A percentile compares a stretch with the other conserved stretches of the same genome.
phyloP scores from a whole-genome alignment of 2,329 filamentous ascomycete species.

The Anisogramma anomala region DNA sequence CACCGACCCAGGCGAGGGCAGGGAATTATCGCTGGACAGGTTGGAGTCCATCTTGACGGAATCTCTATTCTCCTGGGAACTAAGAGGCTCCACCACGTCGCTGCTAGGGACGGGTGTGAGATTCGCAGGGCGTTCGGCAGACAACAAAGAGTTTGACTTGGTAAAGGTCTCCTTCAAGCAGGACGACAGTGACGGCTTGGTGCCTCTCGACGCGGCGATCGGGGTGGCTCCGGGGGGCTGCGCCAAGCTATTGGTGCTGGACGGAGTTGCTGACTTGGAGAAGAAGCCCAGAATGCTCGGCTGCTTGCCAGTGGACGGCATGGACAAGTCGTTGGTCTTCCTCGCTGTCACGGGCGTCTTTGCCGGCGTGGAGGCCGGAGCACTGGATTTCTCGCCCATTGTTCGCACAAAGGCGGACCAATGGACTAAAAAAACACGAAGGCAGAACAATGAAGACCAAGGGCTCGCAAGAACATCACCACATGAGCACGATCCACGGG shows the following conservation, averaged over 20 bases:
- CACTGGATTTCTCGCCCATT: conserved; percentile 11
- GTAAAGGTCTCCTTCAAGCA: conserved; percentile 34
- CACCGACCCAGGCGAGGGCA: conserved; percentile 27
- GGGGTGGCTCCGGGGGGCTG: conserved; percentile 19
- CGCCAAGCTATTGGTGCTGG: conserved; percentile 26
- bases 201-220: conserved; percentile 16
- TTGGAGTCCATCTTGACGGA: conserved; percentile 29
- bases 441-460: not conserved
- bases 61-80: conserved; percentile 55
- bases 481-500: not conserved
- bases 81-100: conserved; percentile 55
- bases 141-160: conserved; percentile 32
- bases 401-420: not conserved
- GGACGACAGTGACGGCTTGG: conserved; percentile 22
- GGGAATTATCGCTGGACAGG: conserved; percentile 42
- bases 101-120: conserved; percentile 73
- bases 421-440: not conserved
- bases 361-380: conserved; percentile 25
- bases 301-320: conserved; percentile 41
- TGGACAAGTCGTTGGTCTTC: conserved; percentile 23
- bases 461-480: not conserved
- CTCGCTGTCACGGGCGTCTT: conserved; percentile 24
- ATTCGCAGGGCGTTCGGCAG: conserved; percentile 29
- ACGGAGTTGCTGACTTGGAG: conserved; percentile 40
- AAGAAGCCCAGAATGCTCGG: conserved; percentile 76